A percentile compares a stretch with the other conserved stretches of the same genome.
These are phyloP conservation scores for Candolleomyces eurysporus DNA, from an alignment of 768 basidiomycete genomes.

Conservation along the genomic window DNA sequence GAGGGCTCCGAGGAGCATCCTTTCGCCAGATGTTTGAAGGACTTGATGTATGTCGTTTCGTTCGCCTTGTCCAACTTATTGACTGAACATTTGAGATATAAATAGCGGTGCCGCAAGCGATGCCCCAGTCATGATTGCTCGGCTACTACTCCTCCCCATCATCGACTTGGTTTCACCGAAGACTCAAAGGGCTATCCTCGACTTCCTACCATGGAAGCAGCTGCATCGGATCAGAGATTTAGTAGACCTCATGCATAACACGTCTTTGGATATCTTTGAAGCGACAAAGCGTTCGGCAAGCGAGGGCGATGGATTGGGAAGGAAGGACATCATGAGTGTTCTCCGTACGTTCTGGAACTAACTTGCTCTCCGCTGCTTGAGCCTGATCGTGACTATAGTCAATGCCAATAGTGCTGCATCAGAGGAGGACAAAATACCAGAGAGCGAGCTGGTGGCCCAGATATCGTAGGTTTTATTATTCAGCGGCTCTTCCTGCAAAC, in stretches of 20 bases:
- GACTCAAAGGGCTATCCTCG: constrained; percentile 29
- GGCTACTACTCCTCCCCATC: constrained; percentile 20
- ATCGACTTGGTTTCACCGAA: constrained; percentile 21
- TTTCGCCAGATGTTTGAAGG: constrained; percentile 27
- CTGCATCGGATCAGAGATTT: constrained; percentile 28
- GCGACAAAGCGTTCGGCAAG: constrained; percentile 30
- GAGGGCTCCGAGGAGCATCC: constrained; percentile 16
- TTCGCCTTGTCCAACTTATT: not conserved
- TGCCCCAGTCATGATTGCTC: constrained; percentile 15
- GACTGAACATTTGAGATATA: not conserved
- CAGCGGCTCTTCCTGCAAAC: constrained; percentile 15
- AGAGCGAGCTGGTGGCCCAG: constrained; percentile 40
- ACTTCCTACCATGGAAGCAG: constrained; percentile 26
- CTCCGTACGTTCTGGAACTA: constrained; percentile 29
- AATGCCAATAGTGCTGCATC: constrained; percentile 34
- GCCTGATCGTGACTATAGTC: constrained; percentile 23
- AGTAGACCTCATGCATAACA: constrained; percentile 30
- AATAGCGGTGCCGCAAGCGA: not conserved
- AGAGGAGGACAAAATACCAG: constrained; percentile 27
- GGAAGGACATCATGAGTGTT: constrained; percentile 49
- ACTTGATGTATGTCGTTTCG: constrained; percentile 23
- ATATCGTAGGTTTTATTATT: constrained; percentile 21
- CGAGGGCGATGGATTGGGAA: constrained; percentile 29
- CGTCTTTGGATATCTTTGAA: constrained; percentile 29
- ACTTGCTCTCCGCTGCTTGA: not conserved